Conservation (phyloP, 331 rosid species). For the Erythrophleum ivorense region DNA sequence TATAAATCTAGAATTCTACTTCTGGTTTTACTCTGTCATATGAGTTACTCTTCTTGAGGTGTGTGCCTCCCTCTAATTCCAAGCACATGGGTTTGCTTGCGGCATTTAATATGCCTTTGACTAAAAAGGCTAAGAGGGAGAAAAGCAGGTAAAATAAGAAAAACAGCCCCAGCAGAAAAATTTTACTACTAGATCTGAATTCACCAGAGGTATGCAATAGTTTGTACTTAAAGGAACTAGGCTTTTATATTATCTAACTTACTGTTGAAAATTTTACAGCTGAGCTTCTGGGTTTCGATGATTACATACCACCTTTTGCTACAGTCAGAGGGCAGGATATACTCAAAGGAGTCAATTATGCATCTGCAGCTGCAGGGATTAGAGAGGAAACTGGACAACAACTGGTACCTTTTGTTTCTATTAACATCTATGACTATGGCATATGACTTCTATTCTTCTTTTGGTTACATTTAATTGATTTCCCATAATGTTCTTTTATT, state of each 20-base stretch:
- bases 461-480: not conserved
- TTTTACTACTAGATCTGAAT: slow-evolving; percentile 30
- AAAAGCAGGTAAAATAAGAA: slow-evolving; percentile 19
- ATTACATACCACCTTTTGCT: slow-evolving; percentile 57
- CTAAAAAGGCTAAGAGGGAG: slow-evolving; percentile 1
- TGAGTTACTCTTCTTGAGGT: slow-evolving; percentile 20
- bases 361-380: slow-evolving; percentile 83
- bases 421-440: not conserved
- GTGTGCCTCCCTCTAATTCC: slow-evolving; percentile 28
- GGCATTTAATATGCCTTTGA: slow-evolving; percentile 33
- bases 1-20: not conserved
- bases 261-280: slow-evolving; percentile 44
- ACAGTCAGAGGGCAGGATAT: slow-evolving; percentile 56
- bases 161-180: not conserved
- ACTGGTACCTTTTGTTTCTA: slow-evolving; percentile 45
- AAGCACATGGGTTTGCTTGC: slow-evolving; percentile 37
- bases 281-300: slow-evolving; percentile 59
- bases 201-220: not conserved
- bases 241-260: slow-evolving; percentile 20
- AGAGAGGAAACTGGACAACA: slow-evolving; percentile 77
- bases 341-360: slow-evolving; percentile 69
- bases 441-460: not conserved
- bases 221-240: not conserved
- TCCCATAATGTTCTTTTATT: not conserved
- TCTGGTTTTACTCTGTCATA: not conserved